Base-by-base conservation (phyloP, 306 rosid species). In the Cyclanthera cordifolia region DNA sequence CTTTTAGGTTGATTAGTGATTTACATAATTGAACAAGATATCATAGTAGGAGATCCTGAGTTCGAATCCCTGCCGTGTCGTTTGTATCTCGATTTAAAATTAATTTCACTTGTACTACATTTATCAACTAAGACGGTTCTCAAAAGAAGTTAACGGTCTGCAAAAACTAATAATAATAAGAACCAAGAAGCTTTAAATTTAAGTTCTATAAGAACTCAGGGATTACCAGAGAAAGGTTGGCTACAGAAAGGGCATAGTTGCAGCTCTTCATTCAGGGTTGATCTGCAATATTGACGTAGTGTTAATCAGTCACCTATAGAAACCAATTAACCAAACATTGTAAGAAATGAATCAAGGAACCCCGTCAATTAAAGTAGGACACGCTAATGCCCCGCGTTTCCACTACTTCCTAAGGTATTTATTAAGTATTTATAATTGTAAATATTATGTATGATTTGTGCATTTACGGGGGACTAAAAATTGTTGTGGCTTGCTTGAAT, bases 161-260 rank as follows among this genome's bases (percentile, higher is more conserved):
- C 61, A 8, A 25, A 30, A 55, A 11, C 15, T 25, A 37, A 34
- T 24, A 3, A 54, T 8, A 14, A 24, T 5, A 64, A 41, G 13
- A 64, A 64, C 28, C 43, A 12, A 1, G 19, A 24, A 59, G 34
- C 67, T n/a, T 34, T 14, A 55, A 0, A 21, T 0, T 37, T 37
- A 37, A 6, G 43, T 6, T 8, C 43, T 37, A 37, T 54, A 4
- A 61, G 43, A 11, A 69, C 21, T 27, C 8, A 17, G 68, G 32
- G 24, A 69, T 74, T 82, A 87, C 99, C 95, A 37, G 96, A 86
- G 81, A 87, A 93, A 70, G 99, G 99, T 67, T 93, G 95, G 63
- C 83, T 87, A 43, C 99, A 90, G 75, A 77, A 93, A 4, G 99
- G 99, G 82, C 99, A 93, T 53, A 83, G 76, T 82, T 90, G 99